Evolutionary conservation across 2,329 filamentous ascomycete species (phyloP), one percentile per base, ranked within the genome.

Genomic region (Trichoderma pleuroti): DNA sequence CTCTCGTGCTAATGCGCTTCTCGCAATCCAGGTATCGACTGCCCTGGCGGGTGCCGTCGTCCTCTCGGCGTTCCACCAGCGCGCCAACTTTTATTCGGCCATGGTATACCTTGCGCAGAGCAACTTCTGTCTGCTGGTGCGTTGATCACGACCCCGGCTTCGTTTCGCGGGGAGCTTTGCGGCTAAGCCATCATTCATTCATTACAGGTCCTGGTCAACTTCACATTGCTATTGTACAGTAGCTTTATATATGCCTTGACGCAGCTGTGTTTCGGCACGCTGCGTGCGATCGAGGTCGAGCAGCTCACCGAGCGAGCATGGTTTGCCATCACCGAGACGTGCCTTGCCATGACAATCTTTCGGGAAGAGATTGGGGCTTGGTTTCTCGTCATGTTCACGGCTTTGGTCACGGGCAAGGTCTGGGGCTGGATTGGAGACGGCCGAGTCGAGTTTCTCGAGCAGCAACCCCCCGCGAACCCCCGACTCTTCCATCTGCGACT

Each of bases 381-480:
- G 90, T 97, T 98, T 78, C 85, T 99, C 71, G 90, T 96, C 77
- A 98, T 99, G 94, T 98, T 99, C 80, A 93, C 97, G 18, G 90
- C 91, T 30, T 86, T 99, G 49, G 88, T 99, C 60, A 95, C 94
- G 4, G 94, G 94, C 68, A 98, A 98, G 82, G 92, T 99, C 61
- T 99, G 97, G 94, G 93, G 94, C 69, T 99, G 97, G 96, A 97
- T 99, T 75, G 94, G 93, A 66, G 95, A 98, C 79, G 95, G 95
- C 28, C 88, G 97, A 67, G 93, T 99, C 68, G 97, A 99, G 79
- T 89, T 96, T 57, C 86, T 98, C 66, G 96, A 99, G 82, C 96
- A 99, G 81, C 94, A 98, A 81, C 94, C 95, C 4, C 95, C 95
- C 0, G 87, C 91, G 49, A 97, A 97, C 77, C 94, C 94, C 4